Base-by-base conservation (phyloP, 1,139 yeast genomes). In the Zygosaccharomyces sapae region DNA sequence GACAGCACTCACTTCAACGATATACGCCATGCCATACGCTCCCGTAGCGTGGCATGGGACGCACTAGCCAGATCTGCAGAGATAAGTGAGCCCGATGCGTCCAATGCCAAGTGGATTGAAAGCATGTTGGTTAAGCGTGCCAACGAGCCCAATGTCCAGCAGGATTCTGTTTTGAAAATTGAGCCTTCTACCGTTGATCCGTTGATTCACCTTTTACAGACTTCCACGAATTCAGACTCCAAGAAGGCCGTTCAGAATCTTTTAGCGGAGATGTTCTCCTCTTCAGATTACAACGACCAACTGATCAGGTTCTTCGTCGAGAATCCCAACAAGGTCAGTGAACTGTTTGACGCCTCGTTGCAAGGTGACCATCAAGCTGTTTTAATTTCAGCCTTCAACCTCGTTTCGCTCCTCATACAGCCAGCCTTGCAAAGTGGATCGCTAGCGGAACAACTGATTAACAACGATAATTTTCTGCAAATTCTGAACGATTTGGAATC, bases 1-100 rank as follows among this genome's bases (percentile, higher is more conserved):
- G 87, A 83, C 58, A 83, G 86, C 66, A 76, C 76, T 42, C 82
- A 80, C 62, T 73, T 87, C 59, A 83, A 81, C 55, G 96, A 88
- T 59, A 79, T 86, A 54, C 80, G 87, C 59, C 75, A 78, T 58
- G 81, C 81, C 55, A 82, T 87, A 56, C 76, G 94, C 58, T 85
- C 86, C 52, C 79, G 95, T 55, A 84, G 94, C 30, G 80, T 90
- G 51, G 95, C 96, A 22, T 90, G 97, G 97, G 95, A 86, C 62
- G 95, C 95, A 6, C 81, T 85, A 59, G 82, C 87, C 16, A 77
- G 96, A 52, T 83, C 94, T 9, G 81, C 80, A 43, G 79, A 83
- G 42, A 74, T 90, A 40, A 61, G 57, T 45, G 62, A 58, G 39
- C 36, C 53, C 33, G 67, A 64, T 44, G 67, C 66, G 6, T 47